These are phyloP conservation scores for Fremontodendron californicum DNA, from an alignment of 345 rosid species.

Conservation along the genomic window DNA sequence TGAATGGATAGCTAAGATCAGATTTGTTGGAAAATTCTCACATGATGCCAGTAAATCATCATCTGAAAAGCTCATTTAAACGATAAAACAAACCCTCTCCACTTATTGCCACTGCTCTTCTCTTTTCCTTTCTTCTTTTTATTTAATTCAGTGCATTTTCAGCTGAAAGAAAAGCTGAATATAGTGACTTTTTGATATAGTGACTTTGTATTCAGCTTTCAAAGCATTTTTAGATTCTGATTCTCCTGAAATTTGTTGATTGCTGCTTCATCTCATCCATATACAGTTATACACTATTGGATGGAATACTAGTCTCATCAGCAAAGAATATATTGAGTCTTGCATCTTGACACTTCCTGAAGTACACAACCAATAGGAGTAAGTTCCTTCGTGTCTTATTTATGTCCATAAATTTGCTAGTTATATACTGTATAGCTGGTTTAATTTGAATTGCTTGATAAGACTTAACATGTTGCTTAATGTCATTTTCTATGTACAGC, in stretches of 20 bases:
- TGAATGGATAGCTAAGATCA: too few species aligned
- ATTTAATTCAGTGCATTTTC: slow-evolving; percentile 1
- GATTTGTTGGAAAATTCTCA: slow-evolving; percentile 4
- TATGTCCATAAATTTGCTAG: neutral
- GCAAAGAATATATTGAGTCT: neutral
- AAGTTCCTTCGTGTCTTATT: neutral
- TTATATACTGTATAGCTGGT: neutral
- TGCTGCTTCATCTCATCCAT: neutral
- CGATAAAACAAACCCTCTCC: neutral
- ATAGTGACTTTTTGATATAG: neutral
- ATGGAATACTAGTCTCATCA: neutral
- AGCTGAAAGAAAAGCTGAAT: neutral
- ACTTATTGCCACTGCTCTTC: neutral
- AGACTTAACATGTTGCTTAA: neutral
- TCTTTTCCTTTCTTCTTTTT: too few species aligned
- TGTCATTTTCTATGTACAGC: neutral
- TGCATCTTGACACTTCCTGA: neutral
- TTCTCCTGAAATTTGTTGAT: neutral
- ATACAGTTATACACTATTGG: neutral
- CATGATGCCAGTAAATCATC: neutral
- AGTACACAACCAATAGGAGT: neutral
- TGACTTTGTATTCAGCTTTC: too few species aligned
- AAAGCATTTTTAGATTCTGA: slow-evolving; percentile 14
- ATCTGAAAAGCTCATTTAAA: neutral
- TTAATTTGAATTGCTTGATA: neutral